phyloP scores from a whole-genome alignment of 176 grass and related monocot species.

The Raddia distichophylla region DNA sequence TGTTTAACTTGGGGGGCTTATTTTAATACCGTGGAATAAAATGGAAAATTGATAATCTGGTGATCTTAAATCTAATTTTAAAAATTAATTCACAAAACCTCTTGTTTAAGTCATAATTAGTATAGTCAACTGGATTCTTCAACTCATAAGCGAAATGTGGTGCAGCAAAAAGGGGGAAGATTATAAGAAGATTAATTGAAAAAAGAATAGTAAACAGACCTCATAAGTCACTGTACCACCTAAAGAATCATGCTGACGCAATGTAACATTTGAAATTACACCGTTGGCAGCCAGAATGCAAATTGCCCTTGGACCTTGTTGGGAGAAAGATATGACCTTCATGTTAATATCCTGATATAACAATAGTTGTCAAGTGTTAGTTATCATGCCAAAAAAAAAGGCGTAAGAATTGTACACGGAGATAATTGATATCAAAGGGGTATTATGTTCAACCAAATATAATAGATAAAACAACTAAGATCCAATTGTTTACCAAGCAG shows the following conservation, averaged over 20 bases:
- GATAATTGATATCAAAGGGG: background rate
- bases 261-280: slow-evolving; percentile 77
- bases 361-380: slow-evolving; percentile 4
- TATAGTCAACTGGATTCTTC: background rate
- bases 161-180: background rate
- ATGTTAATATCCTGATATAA: slow-evolving; percentile 74
- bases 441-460: background rate
- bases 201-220: slow-evolving; percentile 41
- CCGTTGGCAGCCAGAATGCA: slow-evolving; percentile 85
- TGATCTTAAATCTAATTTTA: background rate
- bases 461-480: background rate
- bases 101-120: background rate
- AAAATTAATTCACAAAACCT: background rate
- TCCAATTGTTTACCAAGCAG: background rate
- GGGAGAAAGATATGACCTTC: slow-evolving; percentile 87
- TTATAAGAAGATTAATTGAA: background rate
- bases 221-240: slow-evolving; percentile 83
- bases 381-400: slow-evolving; percentile 2
- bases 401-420: background rate
- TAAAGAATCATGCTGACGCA: slow-evolving; percentile 71
- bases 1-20: background rate
- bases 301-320: slow-evolving; percentile 82
- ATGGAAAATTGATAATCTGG: background rate
- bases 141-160: background rate
- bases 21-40: background rate